Evolutionary conservation across 768 basidiomycete species (phyloP), one percentile per base, ranked within the genome.

Genomic region (Neoboletus magnificus): DNA sequence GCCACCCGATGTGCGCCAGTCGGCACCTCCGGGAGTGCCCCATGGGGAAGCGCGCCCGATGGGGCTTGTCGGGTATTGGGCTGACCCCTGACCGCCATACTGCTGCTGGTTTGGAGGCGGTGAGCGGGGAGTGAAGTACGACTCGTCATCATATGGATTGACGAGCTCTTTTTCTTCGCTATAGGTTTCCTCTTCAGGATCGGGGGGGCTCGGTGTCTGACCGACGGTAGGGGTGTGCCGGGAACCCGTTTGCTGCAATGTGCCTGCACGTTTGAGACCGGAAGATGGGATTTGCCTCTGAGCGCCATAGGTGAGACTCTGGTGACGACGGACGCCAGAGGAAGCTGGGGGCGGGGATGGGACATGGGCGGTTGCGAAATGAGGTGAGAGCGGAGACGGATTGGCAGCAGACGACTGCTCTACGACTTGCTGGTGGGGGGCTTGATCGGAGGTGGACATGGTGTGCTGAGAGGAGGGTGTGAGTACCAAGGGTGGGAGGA

Each of bases 241-340:
- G 44, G 78, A 63, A 6, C 82, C 77, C 1, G 83, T 80, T 40
- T 71, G 71, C 36, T 70, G 70, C 12, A 91, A 73, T 12, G 90
- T 92, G 23, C 89, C 91, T 25, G 89, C 82, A 55, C 91, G 86
- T 67, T 83, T 89, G 56, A 92, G 79, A 39, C 81, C 79, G 16
- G 79, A 65, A 30, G 76, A 63, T 13, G 76, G 71, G 65, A 83
- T 81, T 45, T 75, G 75, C 50, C 83, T 79, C 29, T 76, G 79
- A 18, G 83, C 79, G 29, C 87, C 85, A 61, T 89, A 84, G 25
- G 86, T 93, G 47, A 93, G 79, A 53, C 87, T 89, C 54, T 87
- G 86, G 69, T 92, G 89, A 55, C 91, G 79, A 39, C 91, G 85
- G 27, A 93, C 89, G 46, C 80, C 81, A 1, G 86, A 81, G 43